These are phyloP conservation scores for Fraxinus platypoda DNA, from an alignment of 305 asterid species.

Conservation along the genomic window DNA sequence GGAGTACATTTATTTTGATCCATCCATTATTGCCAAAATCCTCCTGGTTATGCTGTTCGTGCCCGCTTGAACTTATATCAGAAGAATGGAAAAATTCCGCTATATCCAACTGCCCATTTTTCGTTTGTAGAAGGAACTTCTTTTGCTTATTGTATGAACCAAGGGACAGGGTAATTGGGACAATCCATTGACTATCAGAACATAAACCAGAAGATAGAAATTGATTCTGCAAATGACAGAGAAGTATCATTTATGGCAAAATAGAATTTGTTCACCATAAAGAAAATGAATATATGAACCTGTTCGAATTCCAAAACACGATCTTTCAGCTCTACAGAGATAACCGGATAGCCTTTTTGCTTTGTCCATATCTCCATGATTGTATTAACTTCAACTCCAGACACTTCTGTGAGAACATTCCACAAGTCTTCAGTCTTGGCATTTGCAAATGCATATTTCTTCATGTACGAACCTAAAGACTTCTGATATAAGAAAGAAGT, in stretches of 20 bases:
- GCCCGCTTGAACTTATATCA: neutral
- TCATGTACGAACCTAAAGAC: constrained; percentile 37
- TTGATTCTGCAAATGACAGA: constrained; percentile 24
- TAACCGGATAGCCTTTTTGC: constrained; percentile 42
- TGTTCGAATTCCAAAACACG: constrained; percentile 33
- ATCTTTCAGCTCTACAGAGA: constrained; percentile 30
- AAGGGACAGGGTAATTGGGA: constrained; percentile 35
- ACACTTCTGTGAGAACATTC: constrained; percentile 41
- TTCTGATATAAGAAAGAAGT: constrained; percentile 28
- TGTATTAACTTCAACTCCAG: constrained; percentile 31
- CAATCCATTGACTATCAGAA: constrained; percentile 31
- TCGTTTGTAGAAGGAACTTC: constrained; percentile 30
- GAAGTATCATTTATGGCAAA: neutral
- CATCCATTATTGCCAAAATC: constrained; percentile 24
- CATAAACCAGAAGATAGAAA: constrained; percentile 27
- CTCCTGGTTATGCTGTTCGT: neutral
- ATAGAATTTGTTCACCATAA: neutral
- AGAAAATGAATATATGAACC: constrained; percentile 19
- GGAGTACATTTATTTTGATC: constrained; percentile 37
- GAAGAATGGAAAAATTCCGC: constrained; percentile 6
- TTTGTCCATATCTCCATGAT: constrained; percentile 42
- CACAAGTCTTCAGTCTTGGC: constrained; percentile 48
- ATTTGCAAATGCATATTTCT: constrained; percentile 31
- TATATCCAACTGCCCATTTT: constrained; percentile 25
- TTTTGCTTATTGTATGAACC: constrained; percentile 26